These are phyloP conservation scores for Haberlea rhodopensis DNA, from an alignment of 257 asterid species.

Conservation along the genomic window DNA sequence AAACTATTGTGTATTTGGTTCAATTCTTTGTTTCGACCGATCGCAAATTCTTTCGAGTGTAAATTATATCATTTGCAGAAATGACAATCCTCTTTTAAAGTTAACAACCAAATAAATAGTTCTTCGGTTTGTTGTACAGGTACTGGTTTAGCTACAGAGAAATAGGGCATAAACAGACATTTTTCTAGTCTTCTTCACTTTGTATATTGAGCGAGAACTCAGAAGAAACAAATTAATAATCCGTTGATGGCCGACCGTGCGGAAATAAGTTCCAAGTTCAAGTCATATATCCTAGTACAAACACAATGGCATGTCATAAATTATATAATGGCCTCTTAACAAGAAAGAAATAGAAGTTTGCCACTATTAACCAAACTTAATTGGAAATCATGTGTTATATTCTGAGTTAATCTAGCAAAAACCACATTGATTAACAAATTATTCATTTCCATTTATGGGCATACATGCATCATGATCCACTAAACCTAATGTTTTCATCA, in stretches of 20 bases:
- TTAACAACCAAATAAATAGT: not conserved
- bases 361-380: no score
- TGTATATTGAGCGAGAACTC: no score
- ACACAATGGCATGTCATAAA: no score
- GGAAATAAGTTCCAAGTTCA: no score
- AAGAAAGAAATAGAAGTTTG: not conserved
- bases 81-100: not conserved
- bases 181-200: no score
- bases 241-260: no score
- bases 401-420: not conserved
- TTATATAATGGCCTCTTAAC: not conserved
- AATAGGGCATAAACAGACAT: not conserved
- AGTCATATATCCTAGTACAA: no score
- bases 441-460: no score
- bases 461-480: no score
- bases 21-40: not conserved
- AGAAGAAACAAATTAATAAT: no score
- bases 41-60: not conserved
- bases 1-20: not conserved
- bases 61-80: not conserved
- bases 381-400: not conserved
- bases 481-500: no score
- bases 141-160: not conserved
- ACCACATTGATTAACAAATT: no score
- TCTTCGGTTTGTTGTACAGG: not conserved